These are phyloP conservation scores for Raphanus raphanistrum DNA, from an alignment of 345 rosid genomes.

Conservation along the genomic window DNA sequence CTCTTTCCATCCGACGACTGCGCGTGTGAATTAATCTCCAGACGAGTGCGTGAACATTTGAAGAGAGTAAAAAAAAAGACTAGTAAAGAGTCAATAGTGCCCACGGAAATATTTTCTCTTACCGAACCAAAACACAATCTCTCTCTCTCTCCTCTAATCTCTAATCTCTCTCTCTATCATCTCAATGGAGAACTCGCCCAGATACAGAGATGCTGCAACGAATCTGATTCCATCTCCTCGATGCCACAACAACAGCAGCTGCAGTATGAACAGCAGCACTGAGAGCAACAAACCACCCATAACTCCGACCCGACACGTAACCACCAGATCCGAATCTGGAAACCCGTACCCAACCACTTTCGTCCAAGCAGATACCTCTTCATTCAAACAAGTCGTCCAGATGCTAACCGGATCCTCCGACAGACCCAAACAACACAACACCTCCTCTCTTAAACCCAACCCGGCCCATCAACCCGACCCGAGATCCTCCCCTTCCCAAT, in stretches of 20 bases:
- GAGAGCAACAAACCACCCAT: slow-evolving; percentile 37
- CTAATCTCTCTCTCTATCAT: background rate
- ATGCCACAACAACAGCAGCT: slow-evolving; percentile 38
- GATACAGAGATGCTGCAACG: slow-evolving; percentile 42
- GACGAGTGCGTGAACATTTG: slow-evolving; percentile 10
- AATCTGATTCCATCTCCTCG: slow-evolving; percentile 56
- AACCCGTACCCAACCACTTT: slow-evolving; percentile 95
- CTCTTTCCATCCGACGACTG: background rate
- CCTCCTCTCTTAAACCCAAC: slow-evolving; percentile 42
- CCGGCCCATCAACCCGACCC: slow-evolving; percentile 43
- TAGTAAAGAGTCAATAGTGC: slow-evolving; percentile 41
- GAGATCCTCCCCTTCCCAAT: slow-evolving; percentile 47
- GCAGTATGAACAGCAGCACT: slow-evolving; percentile 40
- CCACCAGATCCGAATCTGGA: slow-evolving; percentile 78
- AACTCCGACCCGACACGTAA: slow-evolving; percentile 50
- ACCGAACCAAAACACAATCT: slow-evolving; percentile 51
- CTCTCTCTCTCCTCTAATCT: background rate
- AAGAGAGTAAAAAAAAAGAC: background rate
- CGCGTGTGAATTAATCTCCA: background rate
- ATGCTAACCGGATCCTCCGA: slow-evolving; percentile 92
- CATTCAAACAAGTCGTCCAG: slow-evolving; percentile 97
- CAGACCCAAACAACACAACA: slow-evolving; percentile 40
- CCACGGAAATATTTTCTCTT: slow-evolving; percentile 56
- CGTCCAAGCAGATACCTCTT: slow-evolving; percentile 89
- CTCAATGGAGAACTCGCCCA: slow-evolving; percentile 66